Base-by-base conservation (phyloP, 2,329 filamentous ascomycete genomes). In the Colletotrichum sp. region DNA sequence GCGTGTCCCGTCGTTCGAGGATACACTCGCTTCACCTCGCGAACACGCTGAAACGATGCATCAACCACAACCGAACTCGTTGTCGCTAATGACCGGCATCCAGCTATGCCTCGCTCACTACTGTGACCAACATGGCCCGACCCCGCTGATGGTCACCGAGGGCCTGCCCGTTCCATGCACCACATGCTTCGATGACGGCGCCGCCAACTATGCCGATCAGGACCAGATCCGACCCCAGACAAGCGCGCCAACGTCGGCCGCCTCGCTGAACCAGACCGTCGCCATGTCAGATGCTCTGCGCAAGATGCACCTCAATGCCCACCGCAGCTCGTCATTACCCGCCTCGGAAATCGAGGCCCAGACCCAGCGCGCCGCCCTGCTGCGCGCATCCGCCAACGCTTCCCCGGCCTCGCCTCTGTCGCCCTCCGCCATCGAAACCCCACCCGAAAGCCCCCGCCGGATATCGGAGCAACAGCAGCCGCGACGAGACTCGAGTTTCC, bases 31-130 rank as follows among this genome's bases (percentile, higher is more conserved):
- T 49, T 67, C 75, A 26, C 55, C 75, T 30, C 32, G 66, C 69
- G 52, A 63, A 39, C 28, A 67, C 18, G 21, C 34, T 32, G 68
- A 63, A 52, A 69, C 52, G 13, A 77, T 77, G 75, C 69, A 64
- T 52, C 77, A 75, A 71, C 60, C 72, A 49, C 39, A 49, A 28
- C 60, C 76, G 15, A 71, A 71, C 13, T 57, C 71, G 21, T 65
- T 67, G 69, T 75, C 74, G 67, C 76, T 78, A 78, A 78, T 78
- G 68, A 78, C 79, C 32, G 74, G 75, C 60, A 63, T 91, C 75
- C 89, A 94, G 92, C 86, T 94, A 82, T 93, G 92, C 83, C 88
- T 94, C 80, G 92, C 92, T 80, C 92, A 94, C 83, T 94, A 94
- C 82, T 94, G 92, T 88, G 92, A 94, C 83, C 88, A 91, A 78